Evolutionary conservation across 2,329 filamentous ascomycete species (phyloP).

Genomic region (Rutstroemia sp.): DNA sequence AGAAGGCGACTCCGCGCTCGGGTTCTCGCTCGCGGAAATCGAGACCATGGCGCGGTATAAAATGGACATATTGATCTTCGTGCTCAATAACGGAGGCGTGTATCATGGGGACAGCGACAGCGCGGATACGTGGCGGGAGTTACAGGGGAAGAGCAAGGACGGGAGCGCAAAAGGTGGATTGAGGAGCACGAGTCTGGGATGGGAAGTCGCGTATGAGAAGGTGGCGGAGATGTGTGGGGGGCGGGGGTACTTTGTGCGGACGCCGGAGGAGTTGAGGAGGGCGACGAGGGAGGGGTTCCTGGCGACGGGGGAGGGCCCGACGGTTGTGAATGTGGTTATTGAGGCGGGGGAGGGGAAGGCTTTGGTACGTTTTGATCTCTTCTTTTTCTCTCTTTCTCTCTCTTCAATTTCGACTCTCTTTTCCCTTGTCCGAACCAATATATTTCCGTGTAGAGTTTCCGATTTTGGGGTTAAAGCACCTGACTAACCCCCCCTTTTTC

Average conservation of each 20-base stretch:
- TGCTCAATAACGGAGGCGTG: constrained; percentile 48
- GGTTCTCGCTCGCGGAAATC: constrained; percentile 47
- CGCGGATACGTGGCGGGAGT: constrained; percentile 36
- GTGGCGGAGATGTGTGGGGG: constrained; percentile 48
- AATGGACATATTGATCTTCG: constrained; percentile 47
- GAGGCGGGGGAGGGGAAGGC: constrained; percentile 41
- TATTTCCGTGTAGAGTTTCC: too few species aligned
- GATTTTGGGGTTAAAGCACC: too few species aligned
- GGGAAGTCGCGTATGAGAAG: constrained; percentile 48
- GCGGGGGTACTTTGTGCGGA: constrained; percentile 43
- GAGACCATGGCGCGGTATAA: constrained; percentile 48
- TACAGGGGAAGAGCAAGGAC: constrained; percentile 31
- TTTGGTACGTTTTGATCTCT: constrained; percentile 19
- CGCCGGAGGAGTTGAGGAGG: constrained; percentile 41
- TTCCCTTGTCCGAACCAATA: too few species aligned
- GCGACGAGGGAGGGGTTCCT: constrained; percentile 45
- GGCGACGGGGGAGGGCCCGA: constrained; percentile 34
- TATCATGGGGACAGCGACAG: constrained; percentile 38
- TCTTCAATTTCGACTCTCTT: too few species aligned
- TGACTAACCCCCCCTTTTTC: neutral
- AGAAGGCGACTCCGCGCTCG: constrained; percentile 49
- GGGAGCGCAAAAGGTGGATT: constrained; percentile 26
- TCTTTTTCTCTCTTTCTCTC: too few species aligned
- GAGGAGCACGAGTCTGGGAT: constrained; percentile 43
- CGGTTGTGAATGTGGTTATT: constrained; percentile 48